A percentile compares a stretch with the other conserved stretches of the same genome.
These are phyloP conservation scores for Heliamphora pulchella DNA, from an alignment of 179 eudicot species.

Conservation along the genomic window DNA sequence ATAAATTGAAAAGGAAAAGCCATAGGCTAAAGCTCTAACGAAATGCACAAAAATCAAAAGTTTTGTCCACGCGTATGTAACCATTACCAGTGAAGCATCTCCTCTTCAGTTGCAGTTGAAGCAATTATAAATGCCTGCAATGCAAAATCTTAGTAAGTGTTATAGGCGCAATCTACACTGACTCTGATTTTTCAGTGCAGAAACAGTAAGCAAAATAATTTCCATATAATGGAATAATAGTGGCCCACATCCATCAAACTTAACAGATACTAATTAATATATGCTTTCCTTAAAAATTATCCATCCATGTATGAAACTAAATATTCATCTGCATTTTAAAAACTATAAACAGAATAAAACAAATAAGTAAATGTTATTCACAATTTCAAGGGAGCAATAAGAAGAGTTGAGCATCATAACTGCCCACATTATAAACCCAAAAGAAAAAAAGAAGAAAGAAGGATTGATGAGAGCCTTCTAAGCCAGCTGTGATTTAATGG, in stretches of 20 bases:
- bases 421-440: background rate
- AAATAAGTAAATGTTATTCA: background rate
- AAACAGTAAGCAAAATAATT: background rate
- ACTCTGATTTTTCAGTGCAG: no score
- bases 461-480: background rate
- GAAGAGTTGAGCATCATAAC: background rate
- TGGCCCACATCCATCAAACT: background rate
- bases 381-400: background rate
- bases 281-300: background rate
- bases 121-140: slow-evolving; percentile 80
- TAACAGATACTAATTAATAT: background rate
- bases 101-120: slow-evolving; percentile 74
- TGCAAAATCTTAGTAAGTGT: background rate
- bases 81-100: slow-evolving; percentile 63
- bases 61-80: background rate
- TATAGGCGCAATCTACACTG: no score
- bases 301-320: background rate
- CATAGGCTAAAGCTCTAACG: background rate
- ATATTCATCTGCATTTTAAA: background rate
- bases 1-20: background rate
- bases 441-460: no score
- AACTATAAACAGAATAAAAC: background rate
- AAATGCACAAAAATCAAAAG: background rate
- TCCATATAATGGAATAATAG: background rate
- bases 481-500: background rate